Base-by-base conservation (phyloP, 1,284 basidiomycete species). In the Caloboletus firmus region DNA sequence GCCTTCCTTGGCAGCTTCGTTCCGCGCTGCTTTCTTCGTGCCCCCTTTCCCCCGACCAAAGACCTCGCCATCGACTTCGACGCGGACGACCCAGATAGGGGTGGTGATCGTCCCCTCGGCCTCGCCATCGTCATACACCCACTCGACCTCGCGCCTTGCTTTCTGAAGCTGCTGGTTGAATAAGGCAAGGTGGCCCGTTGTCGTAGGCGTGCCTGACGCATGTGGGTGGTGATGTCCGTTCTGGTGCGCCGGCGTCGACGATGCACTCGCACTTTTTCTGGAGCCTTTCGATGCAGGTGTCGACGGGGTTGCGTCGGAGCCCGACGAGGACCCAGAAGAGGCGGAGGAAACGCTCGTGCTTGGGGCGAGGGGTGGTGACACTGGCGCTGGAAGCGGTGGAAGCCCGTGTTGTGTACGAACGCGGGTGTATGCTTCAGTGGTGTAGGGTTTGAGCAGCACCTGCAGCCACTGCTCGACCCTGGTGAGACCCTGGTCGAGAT, bases 91-190 rank as follows among this genome's bases (percentile, higher is more conserved):
- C 89, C 88, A 91, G 56, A 88, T 79, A 7, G 89, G 87, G 20
- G 87, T 90, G 18, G 81, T 79, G 65, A 76, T 79, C 34, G 76
- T 80, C 26, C 73, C 73, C 49, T 74, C 71, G 50, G 71, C 70
- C n/a, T 61, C 67, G 39, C 70, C 74, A 52, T 82, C 80, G 30
- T 76, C 70, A 61, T 84, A 89, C 17, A 79, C 68, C 88, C 89
- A 91, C 69, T 91, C 87, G 51, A 90, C 77, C 42, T 69, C 63
- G 52, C 74, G 76, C 62, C 74, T 76, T 32, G 65, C 61, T 70
- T 82, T 86, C 69, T 86, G 83, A 49, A 90, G 63, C 52, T 80
- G 74, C 70, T 90, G 87, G 64, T 91, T 91, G 76, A 91, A 89
- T 42, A 90, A 71, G 24, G 85, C 82, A 7, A 91, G 78, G 65